A percentile compares a stretch with the other conserved stretches of the same genome.
phyloP scores from a whole-genome alignment of 139 green algal genomes.

The Auxenochlorella pyrenoidosa region DNA sequence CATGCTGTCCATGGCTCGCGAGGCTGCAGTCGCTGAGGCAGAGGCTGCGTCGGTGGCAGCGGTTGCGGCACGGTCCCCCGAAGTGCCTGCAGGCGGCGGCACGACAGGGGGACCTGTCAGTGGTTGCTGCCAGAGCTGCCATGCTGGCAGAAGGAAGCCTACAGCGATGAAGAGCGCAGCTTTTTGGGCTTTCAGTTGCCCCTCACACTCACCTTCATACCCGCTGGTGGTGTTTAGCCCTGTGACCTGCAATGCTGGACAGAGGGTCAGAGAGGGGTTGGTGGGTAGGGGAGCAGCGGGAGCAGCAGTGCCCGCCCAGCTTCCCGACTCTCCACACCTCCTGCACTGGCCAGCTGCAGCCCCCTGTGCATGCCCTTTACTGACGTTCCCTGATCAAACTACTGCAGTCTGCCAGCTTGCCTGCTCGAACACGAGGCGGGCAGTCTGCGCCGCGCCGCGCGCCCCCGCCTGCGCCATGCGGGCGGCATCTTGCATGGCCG shows the following conservation, averaged over 20 bases:
- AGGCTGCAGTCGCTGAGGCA: neutral
- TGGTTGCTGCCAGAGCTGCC: no score
- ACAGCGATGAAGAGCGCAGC: no score
- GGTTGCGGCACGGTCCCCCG: neutral
- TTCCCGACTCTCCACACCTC: no score
- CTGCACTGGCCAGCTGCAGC: no score
- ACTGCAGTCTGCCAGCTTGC: neutral
- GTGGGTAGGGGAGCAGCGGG: no score
- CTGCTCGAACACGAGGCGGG: neutral
- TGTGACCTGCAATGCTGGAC: neutral
- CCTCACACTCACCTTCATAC: neutral
- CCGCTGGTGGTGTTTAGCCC: neutral
- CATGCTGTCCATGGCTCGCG: neutral
- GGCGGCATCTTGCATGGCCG: neutral
- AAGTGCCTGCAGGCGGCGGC: neutral
- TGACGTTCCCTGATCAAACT: no score
- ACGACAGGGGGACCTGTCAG: neutral
- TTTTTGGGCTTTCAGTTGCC: no score
- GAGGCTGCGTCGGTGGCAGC: neutral
- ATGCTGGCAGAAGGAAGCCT: neutral
- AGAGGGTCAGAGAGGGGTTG: no score
- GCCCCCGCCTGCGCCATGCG: conserved; percentile 3
- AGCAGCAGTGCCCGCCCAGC: no score
- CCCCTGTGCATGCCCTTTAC: no score
- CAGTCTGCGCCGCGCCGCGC: neutral